Percentiles rank a stretch among this genome's conserved stretches.
These are phyloP conservation scores for Nicotiana sylvestris DNA, from an alignment of 257 asterid species.

Conservation along the genomic window DNA sequence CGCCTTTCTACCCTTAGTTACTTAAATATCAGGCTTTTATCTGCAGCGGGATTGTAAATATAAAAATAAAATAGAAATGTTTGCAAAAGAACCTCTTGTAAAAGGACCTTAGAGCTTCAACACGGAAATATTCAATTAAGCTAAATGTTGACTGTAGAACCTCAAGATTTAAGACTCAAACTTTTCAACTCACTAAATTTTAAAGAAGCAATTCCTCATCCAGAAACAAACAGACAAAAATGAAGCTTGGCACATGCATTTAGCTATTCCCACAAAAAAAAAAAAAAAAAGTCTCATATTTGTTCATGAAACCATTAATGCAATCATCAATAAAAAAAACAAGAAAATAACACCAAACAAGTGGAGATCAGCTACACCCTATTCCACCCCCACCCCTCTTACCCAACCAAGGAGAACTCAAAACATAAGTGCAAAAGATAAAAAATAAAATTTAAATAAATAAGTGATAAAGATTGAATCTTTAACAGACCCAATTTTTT, in stretches of 20 bases:
- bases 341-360: constrained; percentile 5
- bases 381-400: background rate
- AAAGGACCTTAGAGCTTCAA: background rate
- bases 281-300: too few relatives aligned
- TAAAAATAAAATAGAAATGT: too few relatives aligned
- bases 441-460: background rate
- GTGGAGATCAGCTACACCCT: constrained; percentile 7
- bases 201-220: background rate
- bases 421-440: background rate
- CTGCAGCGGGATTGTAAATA: too few relatives aligned
- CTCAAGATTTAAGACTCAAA: background rate
- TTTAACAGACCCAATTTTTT: background rate
- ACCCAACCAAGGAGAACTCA: background rate
- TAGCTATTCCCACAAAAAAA: too few relatives aligned
- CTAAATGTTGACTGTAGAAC: background rate
- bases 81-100: background rate
- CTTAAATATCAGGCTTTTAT: background rate
- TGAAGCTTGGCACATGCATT: too few relatives aligned
- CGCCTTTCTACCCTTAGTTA: too few relatives aligned
- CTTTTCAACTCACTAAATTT: background rate
- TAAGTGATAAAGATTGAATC: background rate
- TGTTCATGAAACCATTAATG: too few relatives aligned
- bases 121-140: background rate
- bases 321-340: background rate
- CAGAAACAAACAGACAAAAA: background rate